These are phyloP conservation scores for Camellia japonica DNA, from an alignment of 148 eudicot genomes.

Conservation along the genomic window DNA sequence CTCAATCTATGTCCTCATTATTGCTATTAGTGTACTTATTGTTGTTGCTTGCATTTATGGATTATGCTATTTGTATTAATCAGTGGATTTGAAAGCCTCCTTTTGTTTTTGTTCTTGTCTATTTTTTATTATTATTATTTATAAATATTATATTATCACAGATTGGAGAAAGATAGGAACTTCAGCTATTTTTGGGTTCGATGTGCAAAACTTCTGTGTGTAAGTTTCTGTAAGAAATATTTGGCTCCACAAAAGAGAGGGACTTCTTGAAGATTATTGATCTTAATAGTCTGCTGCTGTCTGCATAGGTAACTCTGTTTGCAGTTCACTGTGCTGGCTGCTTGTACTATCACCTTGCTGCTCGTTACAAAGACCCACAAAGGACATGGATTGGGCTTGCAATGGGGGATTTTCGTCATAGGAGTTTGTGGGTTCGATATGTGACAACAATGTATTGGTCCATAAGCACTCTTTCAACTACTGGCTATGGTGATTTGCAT, in stretches of 20 bases:
- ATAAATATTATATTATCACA: conserved; percentile 17
- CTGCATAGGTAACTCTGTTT: conserved; percentile 71
- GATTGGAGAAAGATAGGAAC: conserved; percentile 73
- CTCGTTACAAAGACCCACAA: conserved; percentile 35
- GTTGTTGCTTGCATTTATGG: too few relatives aligned
- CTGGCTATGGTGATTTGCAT: conserved; percentile 90
- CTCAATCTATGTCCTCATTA: neutral
- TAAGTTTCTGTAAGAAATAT: conserved; percentile 34
- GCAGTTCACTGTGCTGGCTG: conserved; percentile 75
- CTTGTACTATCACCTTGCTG: conserved; percentile 57
- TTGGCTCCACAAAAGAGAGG: neutral
- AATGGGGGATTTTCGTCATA: conserved; percentile 29
- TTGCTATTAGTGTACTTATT: neutral
- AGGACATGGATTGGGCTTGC: conserved; percentile 57
- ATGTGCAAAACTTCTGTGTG: conserved; percentile 59
- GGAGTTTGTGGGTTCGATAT: conserved; percentile 44
- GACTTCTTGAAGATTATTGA: neutral
- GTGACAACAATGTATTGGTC: conserved; percentile 79
- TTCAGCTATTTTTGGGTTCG: conserved; percentile 66
- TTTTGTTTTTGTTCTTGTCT: neutral
- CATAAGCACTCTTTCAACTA: conserved; percentile 69
- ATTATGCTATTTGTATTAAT: too few relatives aligned
- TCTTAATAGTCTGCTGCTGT: neutral
- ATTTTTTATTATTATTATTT: neutral
- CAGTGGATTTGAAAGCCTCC: neutral